Evolutionary conservation across 352 stramenopile genomes (phyloP).

Genomic region (Pythium insidiosum): DNA sequence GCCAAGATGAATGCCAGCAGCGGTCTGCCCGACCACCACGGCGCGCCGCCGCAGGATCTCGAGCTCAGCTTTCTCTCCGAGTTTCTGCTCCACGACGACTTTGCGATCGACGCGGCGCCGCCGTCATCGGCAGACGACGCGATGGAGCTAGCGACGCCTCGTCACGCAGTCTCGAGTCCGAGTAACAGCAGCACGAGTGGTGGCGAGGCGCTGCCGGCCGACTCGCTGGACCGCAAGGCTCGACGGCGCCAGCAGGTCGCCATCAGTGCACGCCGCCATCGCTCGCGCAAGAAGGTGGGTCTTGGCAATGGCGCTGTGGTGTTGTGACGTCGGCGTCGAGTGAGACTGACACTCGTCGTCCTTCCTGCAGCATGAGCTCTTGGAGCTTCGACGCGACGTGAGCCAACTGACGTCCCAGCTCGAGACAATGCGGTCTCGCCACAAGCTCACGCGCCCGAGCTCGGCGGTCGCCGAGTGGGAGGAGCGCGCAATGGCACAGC

Average conservation of each 20-base stretch:
- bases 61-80: constrained; percentile 42
- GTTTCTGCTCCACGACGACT: constrained; percentile 32
- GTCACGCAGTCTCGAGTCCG: too few species aligned
- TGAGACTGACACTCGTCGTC: too few species aligned
- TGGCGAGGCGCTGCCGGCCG: constrained; percentile 14
- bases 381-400: constrained; percentile 36
- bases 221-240: constrained; percentile 31
- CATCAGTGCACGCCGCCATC: constrained; percentile 34
- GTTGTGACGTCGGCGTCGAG: too few species aligned
- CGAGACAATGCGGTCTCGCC: constrained; percentile 21
- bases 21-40: not conserved
- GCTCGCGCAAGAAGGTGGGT: constrained; percentile 52
- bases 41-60: constrained; percentile 9
- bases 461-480: constrained; percentile 25
- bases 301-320: too few species aligned
- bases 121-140: not conserved
- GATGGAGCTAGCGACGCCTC: constrained; percentile 1
- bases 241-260: constrained; percentile 37
- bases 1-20: constrained; percentile 4
- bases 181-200: constrained; percentile 8
- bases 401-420: constrained; percentile 27
- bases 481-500: constrained; percentile 30
- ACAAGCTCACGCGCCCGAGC: constrained; percentile 23
- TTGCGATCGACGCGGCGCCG: constrained; percentile 9
- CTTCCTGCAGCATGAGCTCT: constrained; percentile 45